Conservation (phyloP, 108 stramenopile species). For the Parietichytrium sp. region DNA sequence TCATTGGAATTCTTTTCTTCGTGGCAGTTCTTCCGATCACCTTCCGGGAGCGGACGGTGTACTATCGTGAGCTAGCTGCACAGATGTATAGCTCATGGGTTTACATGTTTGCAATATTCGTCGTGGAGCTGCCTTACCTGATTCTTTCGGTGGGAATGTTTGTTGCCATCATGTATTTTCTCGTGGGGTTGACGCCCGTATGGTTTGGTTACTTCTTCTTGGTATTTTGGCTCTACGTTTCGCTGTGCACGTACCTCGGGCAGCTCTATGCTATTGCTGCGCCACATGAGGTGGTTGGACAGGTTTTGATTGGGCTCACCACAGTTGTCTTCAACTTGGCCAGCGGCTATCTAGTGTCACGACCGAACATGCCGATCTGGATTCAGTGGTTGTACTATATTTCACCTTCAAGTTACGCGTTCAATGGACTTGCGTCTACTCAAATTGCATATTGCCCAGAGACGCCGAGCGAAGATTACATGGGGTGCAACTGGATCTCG, state of each 20-base stretch:
- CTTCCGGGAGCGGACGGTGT: conserved; percentile 55
- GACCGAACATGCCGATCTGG: background rate
- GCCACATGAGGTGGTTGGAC: conserved; percentile 46
- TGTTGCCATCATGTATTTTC: background rate
- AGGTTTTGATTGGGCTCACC: conserved; percentile 4
- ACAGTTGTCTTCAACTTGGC: background rate
- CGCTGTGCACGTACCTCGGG: background rate
- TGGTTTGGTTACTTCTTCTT: conserved; percentile 19
- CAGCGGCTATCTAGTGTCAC: background rate
- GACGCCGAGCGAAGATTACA: too few species aligned
- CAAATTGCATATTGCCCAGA: too few species aligned
- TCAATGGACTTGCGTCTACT: too few species aligned
- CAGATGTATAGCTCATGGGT: conserved; percentile 44
- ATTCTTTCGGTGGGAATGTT: background rate
- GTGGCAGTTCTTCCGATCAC: conserved; percentile 57
- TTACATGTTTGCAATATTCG: background rate
- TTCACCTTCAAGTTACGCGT: background rate
- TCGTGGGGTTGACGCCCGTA: conserved; percentile 11
- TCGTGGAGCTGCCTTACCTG: conserved; percentile 2
- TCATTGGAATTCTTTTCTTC: conserved; percentile 52
- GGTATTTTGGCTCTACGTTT: background rate
- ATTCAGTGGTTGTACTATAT: background rate
- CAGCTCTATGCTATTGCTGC: conserved; percentile 42
- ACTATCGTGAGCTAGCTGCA: conserved; percentile 61
- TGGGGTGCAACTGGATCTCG: too few species aligned